Evolutionary conservation across 2,329 filamentous ascomycete species (phyloP), one percentile per base, ranked within the genome.

Genomic region (Teratosphaeria gauchensis): DNA sequence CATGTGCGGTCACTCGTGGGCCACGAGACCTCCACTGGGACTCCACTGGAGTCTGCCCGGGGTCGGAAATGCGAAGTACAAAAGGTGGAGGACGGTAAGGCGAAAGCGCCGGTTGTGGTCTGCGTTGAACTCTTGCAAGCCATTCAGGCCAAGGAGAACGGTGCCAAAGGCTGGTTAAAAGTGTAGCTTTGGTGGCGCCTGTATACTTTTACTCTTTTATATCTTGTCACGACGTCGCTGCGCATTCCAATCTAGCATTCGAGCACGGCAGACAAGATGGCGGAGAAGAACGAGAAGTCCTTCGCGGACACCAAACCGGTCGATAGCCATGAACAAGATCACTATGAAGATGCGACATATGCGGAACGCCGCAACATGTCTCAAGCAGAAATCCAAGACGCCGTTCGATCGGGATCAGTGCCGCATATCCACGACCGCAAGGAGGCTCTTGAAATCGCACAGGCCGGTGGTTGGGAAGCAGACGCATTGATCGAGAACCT

Each of bases 401-500:
- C 68, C 12, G 61, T 71, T 35, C 69, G 69, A 46, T 62, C 61
- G 8, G 69, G 68, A 57, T 67, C 63, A 56, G 65, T 68, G 4
- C 66, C 69, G 2, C 63, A 65, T 14, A 59, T 70, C 53, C 46
- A 54, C 11, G 62, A 63, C 51, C 65, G 64, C 53, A 59, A 63
- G 28, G 70, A 72, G 58, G 71, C 71, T n/a, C 60, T 71, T 51
- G 63, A 68, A 5, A 66, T 72, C 24, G 69, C 70, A 11, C 64
- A 69, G 14, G 62, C 61, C 1, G 68, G 69, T 14, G 69, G 75
- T 56, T 76, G 74, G 74, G 75, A 77, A 63, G 74, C 75, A 7
- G 75, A 77, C 60, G 75, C 76, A 51, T 61, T 77, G 57, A 75
- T 76, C 55, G 72, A 73, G 33, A 69, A 75, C 33, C 65, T 77